phyloP scores from a whole-genome alignment of 768 basidiomycete species.

The Paxillus ammoniavirescens region DNA sequence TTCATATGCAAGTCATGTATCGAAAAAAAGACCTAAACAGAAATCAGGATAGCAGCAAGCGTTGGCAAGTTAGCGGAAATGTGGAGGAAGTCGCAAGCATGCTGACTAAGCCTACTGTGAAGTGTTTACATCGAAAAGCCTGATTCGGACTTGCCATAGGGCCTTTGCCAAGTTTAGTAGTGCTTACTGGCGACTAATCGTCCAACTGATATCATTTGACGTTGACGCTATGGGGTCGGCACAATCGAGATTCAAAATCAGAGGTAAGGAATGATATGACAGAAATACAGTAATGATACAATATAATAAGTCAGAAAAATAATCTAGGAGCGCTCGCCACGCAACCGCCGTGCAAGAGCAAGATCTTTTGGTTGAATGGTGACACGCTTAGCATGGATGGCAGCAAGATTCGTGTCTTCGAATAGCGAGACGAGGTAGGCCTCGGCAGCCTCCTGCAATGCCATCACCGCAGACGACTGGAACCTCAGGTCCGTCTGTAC shows the following conservation, averaged over 20 bases:
- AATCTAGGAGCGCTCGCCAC: slow-evolving; percentile 69
- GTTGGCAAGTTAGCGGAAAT: not conserved
- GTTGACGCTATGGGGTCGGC: not conserved
- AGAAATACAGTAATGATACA: slow-evolving; percentile 18
- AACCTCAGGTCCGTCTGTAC: slow-evolving; percentile 75
- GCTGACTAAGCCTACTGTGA: slow-evolving; percentile 18
- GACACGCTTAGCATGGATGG: slow-evolving; percentile 84
- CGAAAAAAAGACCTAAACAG: slow-evolving; percentile 1
- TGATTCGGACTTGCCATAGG: no score
- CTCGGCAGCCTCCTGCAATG: slow-evolving; percentile 84
- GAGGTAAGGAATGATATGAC: not conserved
- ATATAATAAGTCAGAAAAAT: not conserved
- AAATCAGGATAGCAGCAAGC: not conserved
- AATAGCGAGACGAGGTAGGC: slow-evolving; percentile 77
- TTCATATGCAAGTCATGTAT: slow-evolving; percentile 55
- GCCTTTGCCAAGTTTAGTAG: not conserved
- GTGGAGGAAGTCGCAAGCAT: not conserved
- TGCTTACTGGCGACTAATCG: no score
- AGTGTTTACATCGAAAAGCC: not conserved
- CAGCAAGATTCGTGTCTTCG: slow-evolving; percentile 81
- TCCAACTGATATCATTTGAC: no score
- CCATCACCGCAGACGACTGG: slow-evolving; percentile 89
- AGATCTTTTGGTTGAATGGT: slow-evolving; percentile 88
- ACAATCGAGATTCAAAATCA: not conserved
- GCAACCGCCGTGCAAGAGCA: slow-evolving; percentile 72